Evolutionary conservation across 768 basidiomycete species (phyloP), one percentile per base, ranked within the genome.

Genomic region (Phaffia tasmanica): DNA sequence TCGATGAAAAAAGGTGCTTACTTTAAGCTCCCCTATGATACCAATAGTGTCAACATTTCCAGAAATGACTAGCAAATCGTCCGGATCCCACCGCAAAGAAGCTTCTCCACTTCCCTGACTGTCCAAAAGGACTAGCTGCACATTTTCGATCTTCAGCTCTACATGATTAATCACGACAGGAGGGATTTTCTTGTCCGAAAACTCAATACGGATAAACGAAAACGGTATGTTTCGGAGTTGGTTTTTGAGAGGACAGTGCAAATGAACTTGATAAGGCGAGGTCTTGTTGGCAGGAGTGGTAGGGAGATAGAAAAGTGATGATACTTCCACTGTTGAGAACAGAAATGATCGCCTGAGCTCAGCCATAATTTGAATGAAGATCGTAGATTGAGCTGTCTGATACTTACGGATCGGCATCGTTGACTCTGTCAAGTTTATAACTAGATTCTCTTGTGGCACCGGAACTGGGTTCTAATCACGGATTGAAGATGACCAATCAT

Each of bases 191-290:
- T 76, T 78, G 57, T 79, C 77, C 6, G 82, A 81, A 72, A 91
- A 86, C 51, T 82, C 75, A 7, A 95, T 78, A 1, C 78, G 75
- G 16, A 92, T 72, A 1, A 81, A 80, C 0, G 81, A 74, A 71
- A 95, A 83, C 0, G 86, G 81, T 19, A 94, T 76, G 0, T 78
- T 77, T 5, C 82, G 79, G 23, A 89, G 78, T 0, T 79, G 74
- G 16, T 82, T 78, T 3, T 76, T 71, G 0, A 75, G 71, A 0
- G 84, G 83, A 0, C 86, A 82, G 1, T 79, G 76, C 35, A 95
- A 73, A 9, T 80, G 78, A 9, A 95, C 71, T 74, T 97, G 92
- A 76, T 89, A 95, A 0, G 87, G 82, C 0, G 82, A 82, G 3
- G 77, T 74, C 69, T 85, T 82, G 14, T 80, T 81, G 5, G 92